Evolutionary conservation across 345 rosid species (phyloP).

Genomic region (Eucalyptus caleyi): DNA sequence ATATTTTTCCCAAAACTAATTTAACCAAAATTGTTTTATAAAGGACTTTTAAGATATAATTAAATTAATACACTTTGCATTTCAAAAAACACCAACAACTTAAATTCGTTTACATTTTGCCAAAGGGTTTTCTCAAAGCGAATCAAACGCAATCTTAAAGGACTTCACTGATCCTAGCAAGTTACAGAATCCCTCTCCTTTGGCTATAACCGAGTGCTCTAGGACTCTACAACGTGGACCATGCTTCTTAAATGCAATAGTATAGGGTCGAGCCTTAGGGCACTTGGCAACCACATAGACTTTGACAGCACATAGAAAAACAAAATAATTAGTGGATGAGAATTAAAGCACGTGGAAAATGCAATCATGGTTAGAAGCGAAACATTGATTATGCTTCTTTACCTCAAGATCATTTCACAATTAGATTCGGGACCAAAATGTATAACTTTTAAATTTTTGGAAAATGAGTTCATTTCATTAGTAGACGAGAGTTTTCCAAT

Average conservation of each 20-base stretch:
- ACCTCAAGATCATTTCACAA: not conserved
- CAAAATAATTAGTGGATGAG: not conserved
- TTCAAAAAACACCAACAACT: not conserved
- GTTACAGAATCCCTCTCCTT: not conserved
- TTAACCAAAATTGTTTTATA: not conserved
- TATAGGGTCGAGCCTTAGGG: not conserved
- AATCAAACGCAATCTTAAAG: not conserved
- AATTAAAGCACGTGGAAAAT: not conserved
- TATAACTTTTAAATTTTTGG: not conserved
- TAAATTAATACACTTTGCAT: too few species aligned
- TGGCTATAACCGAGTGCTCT: accelerated
- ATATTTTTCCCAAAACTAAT: not conserved
- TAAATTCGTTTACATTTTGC: not conserved
- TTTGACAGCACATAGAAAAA: not conserved
- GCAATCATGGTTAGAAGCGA: not conserved
- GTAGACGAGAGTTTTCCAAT: not conserved
- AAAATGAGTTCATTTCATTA: not conserved
- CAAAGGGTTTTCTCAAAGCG: not conserved
- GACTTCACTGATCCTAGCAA: not conserved
- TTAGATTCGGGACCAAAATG: not conserved
- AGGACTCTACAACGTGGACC: not conserved
- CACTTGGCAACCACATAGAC: not conserved
- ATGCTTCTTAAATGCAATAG: not conserved
- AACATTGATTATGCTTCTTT: not conserved
- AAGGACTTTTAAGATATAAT: too few species aligned